A percentile compares a stretch with the other conserved stretches of the same genome.
phyloP scores from a whole-genome alignment of 1,284 basidiomycete genomes.

The Ceratobasidium sp. region DNA sequence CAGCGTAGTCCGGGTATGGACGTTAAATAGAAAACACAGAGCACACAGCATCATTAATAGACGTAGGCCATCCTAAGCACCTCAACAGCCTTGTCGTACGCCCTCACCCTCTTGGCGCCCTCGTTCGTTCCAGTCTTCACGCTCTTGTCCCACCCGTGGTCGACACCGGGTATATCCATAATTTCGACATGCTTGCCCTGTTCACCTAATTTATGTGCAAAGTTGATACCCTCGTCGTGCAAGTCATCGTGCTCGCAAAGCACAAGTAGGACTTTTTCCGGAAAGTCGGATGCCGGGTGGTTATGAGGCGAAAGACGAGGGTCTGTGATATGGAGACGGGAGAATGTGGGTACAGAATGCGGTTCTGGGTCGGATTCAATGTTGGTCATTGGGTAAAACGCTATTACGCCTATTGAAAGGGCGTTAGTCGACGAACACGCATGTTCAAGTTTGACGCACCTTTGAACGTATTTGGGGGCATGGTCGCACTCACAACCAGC shows the following conservation, averaged over 20 bases:
- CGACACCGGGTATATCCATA: not conserved
- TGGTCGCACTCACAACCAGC: not conserved
- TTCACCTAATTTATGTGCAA: not conserved
- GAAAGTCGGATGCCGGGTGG: slow-evolving; percentile 9
- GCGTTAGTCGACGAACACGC: not conserved
- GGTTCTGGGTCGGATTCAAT: not conserved
- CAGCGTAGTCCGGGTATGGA: too few species aligned
- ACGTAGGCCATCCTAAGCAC: not conserved
- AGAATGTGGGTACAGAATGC: not conserved
- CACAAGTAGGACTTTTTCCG: not conserved
- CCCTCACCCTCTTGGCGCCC: not conserved
- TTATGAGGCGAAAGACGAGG: not conserved
- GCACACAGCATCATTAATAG: not conserved
- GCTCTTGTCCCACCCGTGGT: slow-evolving; percentile 10
- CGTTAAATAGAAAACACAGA: not conserved
- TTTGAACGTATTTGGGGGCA: slow-evolving; percentile 9
- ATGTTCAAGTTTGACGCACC: not conserved
- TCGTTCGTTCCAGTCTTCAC: not conserved
- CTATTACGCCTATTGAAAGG: not conserved
- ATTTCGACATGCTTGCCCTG: not conserved
- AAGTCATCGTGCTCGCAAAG: slow-evolving; percentile 20
- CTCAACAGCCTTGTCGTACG: slow-evolving; percentile 11
- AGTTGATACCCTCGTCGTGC: not conserved
- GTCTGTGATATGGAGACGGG: not conserved
- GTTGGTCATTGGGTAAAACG: slow-evolving; percentile 14